These are phyloP conservation scores for Prototheca wickerhamii DNA, from an alignment of 163 green algal genomes.

Conservation along the genomic window DNA sequence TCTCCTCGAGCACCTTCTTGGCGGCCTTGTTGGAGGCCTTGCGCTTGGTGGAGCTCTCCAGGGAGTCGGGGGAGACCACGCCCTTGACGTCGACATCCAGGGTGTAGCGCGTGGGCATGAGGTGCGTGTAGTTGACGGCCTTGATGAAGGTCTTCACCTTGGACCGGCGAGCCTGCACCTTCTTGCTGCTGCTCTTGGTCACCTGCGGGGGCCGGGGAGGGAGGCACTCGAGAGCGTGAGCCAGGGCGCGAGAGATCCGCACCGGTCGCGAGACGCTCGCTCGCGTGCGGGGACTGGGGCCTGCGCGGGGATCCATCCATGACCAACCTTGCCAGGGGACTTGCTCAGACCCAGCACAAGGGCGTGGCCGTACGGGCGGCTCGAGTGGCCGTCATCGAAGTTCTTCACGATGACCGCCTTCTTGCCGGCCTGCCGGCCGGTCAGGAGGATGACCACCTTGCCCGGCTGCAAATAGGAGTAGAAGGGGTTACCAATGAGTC, in stretches of 20 bases:
- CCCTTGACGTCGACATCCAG: constrained; percentile 96
- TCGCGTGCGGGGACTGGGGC: background rate
- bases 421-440: constrained; percentile 92
- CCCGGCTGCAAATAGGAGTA: constrained; percentile 19
- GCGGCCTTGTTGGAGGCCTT: constrained; percentile 61
- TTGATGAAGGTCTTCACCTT: constrained; percentile 95
- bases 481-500: background rate
- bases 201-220: constrained; percentile 43
- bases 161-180: constrained; percentile 70
- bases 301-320: background rate
- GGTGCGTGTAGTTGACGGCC: constrained; percentile 98
- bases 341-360: constrained; percentile 86
- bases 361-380: constrained; percentile 87
- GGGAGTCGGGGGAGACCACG: constrained; percentile 68
- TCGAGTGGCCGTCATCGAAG: constrained; percentile 85
- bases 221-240: background rate
- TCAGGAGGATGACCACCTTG: constrained; percentile 92
- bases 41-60: constrained; percentile 84
- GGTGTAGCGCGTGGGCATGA: constrained; percentile 99
- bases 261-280: background rate
- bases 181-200: constrained; percentile 65
- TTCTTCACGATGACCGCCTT: constrained; percentile 99
- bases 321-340: constrained; percentile 88
- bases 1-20: constrained; percentile 93
- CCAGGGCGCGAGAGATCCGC: constrained; percentile 3